A percentile compares a stretch with the other conserved stretches of the same genome.
Conservation (phyloP, 2,329 filamentous ascomycete genomes). For the Sporothrix dimorphospora region DNA sequence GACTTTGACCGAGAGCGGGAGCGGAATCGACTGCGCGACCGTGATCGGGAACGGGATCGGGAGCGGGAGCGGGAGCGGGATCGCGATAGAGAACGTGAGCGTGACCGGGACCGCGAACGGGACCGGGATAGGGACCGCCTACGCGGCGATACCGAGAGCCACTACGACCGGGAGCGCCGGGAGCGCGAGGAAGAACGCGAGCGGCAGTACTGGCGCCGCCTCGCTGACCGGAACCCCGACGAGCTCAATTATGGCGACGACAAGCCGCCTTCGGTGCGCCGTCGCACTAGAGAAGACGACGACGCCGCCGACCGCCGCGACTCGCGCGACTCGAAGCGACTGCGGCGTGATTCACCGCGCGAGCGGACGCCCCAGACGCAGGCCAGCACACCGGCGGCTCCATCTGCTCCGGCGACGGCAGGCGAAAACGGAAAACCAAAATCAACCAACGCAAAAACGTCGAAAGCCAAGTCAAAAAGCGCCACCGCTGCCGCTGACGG, state of each 20-base stretch:
- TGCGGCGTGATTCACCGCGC: conserved; percentile 14
- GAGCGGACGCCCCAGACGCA: conserved; percentile 35
- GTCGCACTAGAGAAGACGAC: conserved; percentile 69
- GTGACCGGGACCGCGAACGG: conserved; percentile 53
- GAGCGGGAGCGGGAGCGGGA: conserved; percentile 35
- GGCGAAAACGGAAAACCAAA: conserved; percentile 35
- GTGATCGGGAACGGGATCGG: conserved; percentile 41
- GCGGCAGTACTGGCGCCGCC: conserved; percentile 79
- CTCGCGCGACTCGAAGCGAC: conserved; percentile 66
- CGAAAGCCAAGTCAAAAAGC: conserved; percentile 5
- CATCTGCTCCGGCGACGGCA: not conserved
- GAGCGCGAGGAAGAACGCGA: conserved; percentile 91
- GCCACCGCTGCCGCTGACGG: conserved; percentile 39
- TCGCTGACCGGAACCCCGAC: conserved; percentile 70
- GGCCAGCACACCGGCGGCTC: not conserved
- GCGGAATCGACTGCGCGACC: conserved; percentile 56
- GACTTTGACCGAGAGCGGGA: conserved; percentile 49
- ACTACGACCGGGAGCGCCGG: conserved; percentile 84
- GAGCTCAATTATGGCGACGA: conserved; percentile 90
- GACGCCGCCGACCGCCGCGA: conserved; percentile 68
- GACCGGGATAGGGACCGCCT: conserved; percentile 54
- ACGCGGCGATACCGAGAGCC: conserved; percentile 63
- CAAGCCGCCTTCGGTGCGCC: conserved; percentile 63
- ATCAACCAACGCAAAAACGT: conserved; percentile 52
- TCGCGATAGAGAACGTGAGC: conserved; percentile 38